phyloP scores from a whole-genome alignment of 2,329 filamentous ascomycete genomes.

The Penicillium oxalicum region DNA sequence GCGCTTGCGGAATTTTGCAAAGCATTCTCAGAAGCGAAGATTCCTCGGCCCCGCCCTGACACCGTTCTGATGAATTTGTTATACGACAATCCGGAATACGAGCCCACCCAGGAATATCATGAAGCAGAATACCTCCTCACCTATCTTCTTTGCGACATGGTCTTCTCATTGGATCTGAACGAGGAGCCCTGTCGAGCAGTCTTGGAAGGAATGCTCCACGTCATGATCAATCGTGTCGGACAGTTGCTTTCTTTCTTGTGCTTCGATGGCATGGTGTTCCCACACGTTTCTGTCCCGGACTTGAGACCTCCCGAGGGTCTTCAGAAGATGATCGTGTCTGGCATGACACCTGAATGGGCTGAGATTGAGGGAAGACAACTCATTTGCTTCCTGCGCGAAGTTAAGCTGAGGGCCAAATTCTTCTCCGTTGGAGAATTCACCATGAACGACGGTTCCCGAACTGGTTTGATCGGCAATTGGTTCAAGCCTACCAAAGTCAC shows the following conservation, averaged over 20 bases:
- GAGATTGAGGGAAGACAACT: constrained; percentile 34
- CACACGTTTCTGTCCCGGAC: constrained; percentile 20
- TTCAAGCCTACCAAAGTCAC: background rate
- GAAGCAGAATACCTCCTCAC: constrained; percentile 8
- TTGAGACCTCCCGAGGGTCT: constrained; percentile 31
- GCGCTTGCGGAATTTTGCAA: constrained; percentile 24
- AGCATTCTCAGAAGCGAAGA: constrained; percentile 6
- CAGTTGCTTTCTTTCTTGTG: constrained; percentile 35
- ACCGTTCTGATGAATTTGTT: too few relatives aligned
- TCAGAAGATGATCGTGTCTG: constrained; percentile 18
- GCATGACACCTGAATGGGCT: constrained; percentile 20
- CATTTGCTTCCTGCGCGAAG: constrained; percentile 30
- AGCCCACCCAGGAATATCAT: background rate
- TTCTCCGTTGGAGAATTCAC: too few relatives aligned
- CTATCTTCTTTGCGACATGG: constrained; percentile 27
- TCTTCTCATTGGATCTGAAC: constrained; percentile 23
- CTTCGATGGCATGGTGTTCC: constrained; percentile 32
- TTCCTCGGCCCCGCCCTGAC: background rate
- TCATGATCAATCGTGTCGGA: constrained; percentile 36
- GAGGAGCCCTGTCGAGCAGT: constrained; percentile 27
- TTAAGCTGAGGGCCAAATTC: constrained; percentile 6
- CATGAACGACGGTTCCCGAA: too few relatives aligned
- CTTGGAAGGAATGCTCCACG: constrained; percentile 39
- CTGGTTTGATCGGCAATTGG: background rate
- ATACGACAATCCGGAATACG: too few relatives aligned